Percentiles rank a stretch among this genome's conserved stretches.
Conservation (phyloP, 495 filamentous ascomycete species). For the Tuber microsphaerosporum region DNA sequence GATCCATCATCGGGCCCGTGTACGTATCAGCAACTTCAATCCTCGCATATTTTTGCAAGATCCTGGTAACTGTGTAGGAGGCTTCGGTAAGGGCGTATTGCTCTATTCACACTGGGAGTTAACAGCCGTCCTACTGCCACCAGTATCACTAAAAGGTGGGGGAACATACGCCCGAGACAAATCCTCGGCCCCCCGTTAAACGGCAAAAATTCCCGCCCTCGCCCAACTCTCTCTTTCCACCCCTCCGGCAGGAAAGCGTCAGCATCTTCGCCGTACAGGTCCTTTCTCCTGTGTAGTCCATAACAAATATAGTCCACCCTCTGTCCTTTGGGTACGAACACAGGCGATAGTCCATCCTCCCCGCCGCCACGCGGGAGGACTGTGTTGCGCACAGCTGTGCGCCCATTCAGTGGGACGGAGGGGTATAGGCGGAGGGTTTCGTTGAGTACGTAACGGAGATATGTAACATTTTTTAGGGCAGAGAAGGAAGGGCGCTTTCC, state of each 20-base stretch:
- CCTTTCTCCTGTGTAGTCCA: conserved; percentile 47
- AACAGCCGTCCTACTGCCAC: neutral
- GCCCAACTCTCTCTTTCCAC: conserved; percentile 58
- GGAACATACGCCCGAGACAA: conserved; percentile 72
- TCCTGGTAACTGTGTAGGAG: conserved; percentile 61
- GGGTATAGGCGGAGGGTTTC: conserved; percentile 66
- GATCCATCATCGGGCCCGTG: conserved; percentile 29
- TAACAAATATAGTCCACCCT: conserved; percentile 43
- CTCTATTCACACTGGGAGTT: conserved; percentile 41
- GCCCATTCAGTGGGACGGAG: conserved; percentile 71
- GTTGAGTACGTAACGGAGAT: conserved; percentile 49
- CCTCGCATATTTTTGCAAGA: conserved; percentile 63
- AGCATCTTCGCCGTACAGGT: conserved; percentile 47
- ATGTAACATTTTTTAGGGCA: conserved; percentile 45
- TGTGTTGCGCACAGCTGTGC: conserved; percentile 65
- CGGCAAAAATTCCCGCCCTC: conserved; percentile 65
- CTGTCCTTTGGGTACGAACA: conserved; percentile 60
- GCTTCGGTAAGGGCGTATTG: conserved; percentile 78
- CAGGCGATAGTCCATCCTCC: conserved; percentile 58
- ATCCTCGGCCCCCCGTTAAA: conserved; percentile 81
- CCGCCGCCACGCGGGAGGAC: conserved; percentile 75
- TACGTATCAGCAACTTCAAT: conserved; percentile 42
- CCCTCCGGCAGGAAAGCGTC: conserved; percentile 63
- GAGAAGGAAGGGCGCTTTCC: conserved; percentile 40
- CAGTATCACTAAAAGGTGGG: neutral